These are phyloP conservation scores for Suhomyces maxii DNA, from an alignment of 1,139 yeast species.

Conservation along the genomic window DNA sequence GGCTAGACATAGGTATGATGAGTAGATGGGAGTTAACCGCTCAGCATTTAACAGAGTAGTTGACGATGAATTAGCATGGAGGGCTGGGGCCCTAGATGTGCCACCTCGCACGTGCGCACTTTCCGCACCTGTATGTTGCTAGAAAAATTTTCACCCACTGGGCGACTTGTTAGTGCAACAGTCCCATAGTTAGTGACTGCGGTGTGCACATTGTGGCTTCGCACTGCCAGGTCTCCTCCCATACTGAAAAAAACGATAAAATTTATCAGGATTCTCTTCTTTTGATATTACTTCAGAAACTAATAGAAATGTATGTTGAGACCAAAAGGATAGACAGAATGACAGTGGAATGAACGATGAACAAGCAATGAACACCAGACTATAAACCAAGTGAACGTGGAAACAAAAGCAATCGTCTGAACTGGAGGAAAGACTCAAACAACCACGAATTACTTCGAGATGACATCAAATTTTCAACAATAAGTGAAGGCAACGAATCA, in stretches of 20 bases:
- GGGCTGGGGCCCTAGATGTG: slow-evolving; percentile 4
- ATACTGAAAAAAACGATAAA: slow-evolving; percentile 10
- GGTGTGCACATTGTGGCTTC: slow-evolving; percentile 6
- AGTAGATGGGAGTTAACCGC: background rate
- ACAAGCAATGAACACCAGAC: background rate
- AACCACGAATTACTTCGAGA: no score
- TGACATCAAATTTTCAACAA: no score
- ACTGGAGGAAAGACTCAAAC: no score
- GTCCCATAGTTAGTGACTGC: slow-evolving; percentile 1
- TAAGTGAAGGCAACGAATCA: no score
- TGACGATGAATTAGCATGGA: no score
- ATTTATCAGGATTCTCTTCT: slow-evolving; percentile 9
- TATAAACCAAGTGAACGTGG: no score
- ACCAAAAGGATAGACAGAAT: slow-evolving; percentile 2
- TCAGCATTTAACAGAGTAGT: no score
- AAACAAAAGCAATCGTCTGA: no score
- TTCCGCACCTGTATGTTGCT: background rate
- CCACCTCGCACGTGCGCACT: background rate
- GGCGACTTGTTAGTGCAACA: background rate
- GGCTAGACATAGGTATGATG: background rate
- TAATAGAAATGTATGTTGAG: slow-evolving; percentile 19
- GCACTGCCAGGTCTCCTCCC: slow-evolving; percentile 4
- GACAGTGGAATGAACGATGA: background rate
- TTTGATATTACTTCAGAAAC: slow-evolving; percentile 14
- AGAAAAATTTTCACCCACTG: slow-evolving; percentile 6